A percentile compares a stretch with the other conserved stretches of the same genome.
These are phyloP conservation scores for Pisolithus marmoratus DNA, from an alignment of 768 basidiomycete species.

Conservation along the genomic window DNA sequence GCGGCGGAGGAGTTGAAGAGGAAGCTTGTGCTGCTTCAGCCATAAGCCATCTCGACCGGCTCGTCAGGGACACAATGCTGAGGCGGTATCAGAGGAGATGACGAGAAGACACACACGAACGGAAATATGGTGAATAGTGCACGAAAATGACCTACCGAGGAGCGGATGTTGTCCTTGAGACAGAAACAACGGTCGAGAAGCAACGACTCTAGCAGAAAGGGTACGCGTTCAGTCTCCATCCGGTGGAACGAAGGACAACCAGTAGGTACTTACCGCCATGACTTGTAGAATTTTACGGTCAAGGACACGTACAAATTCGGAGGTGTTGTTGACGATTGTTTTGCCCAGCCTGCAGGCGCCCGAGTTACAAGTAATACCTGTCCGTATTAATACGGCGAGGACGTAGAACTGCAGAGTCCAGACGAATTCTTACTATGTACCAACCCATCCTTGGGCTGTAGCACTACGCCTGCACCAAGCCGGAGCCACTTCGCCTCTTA, in stretches of 20 bases:
- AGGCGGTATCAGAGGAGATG: background rate
- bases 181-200: constrained; percentile 12
- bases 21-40: constrained; percentile 41
- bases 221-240: background rate
- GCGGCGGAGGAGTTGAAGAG: constrained; percentile 37
- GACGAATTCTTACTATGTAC: too few species aligned
- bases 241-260: background rate
- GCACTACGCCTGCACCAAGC: too few species aligned
- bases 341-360: too few species aligned
- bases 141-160: constrained; percentile 6
- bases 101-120: background rate
- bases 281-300: constrained; percentile 6
- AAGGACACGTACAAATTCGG: constrained; percentile 14
- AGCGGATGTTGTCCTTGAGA: constrained; percentile 11
- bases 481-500: too few species aligned
- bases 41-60: constrained; percentile 51
- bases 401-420: too few species aligned
- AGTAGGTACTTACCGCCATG: constrained; percentile 20
- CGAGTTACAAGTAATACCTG: too few species aligned
- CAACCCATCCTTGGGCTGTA: too few species aligned
- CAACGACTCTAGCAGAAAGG: constrained; percentile 14
- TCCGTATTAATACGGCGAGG: too few species aligned
- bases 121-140: too few species aligned
- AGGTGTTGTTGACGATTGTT: constrained; percentile 18
- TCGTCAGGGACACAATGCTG: constrained; percentile 18